Percentiles rank a stretch among this genome's conserved stretches.
Evolutionary conservation across 164 flowering plant species (phyloP).

Genomic region (Magnolia changhungtana): DNA sequence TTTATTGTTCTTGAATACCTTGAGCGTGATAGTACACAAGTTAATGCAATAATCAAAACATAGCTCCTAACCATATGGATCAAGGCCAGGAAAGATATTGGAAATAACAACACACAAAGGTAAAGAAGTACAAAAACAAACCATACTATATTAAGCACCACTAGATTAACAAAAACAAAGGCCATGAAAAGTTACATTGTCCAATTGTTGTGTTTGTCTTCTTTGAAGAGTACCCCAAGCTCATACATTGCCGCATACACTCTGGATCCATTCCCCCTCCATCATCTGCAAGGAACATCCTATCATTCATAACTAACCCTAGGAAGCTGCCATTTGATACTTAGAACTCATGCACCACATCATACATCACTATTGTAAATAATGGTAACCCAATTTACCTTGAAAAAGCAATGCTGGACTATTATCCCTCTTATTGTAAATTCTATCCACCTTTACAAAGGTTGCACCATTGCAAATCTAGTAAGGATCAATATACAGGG

Average conservation of each 20-base stretch:
- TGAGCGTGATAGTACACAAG: no score
- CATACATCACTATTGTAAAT: not conserved
- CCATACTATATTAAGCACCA: not conserved
- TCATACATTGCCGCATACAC: constrained; percentile 73
- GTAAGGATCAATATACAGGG: not conserved
- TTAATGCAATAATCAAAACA: no score
- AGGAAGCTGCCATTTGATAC: not conserved
- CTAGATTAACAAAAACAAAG: not conserved
- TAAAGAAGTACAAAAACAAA: not conserved
- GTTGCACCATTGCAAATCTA: constrained; percentile 87
- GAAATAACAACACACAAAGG: not conserved
- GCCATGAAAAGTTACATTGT: constrained; percentile 50
- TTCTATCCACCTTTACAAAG: constrained; percentile 76
- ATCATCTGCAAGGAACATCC: constrained; percentile 52
- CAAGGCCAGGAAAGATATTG: no score
- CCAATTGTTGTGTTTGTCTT: constrained; percentile 82
- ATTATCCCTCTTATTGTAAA: constrained; percentile 52
- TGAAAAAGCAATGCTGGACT: constrained; percentile 80
- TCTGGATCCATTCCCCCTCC: constrained; percentile 98
- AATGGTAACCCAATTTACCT: constrained; percentile 31
- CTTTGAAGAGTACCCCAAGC: constrained; percentile 95
- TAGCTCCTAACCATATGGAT: no score
- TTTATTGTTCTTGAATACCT: no score
- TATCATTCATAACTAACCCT: not conserved
- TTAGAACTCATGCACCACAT: not conserved